A percentile compares a stretch with the other conserved stretches of the same genome.
These are phyloP conservation scores for Neofusicoccum parvum DNA, from an alignment of 2,329 filamentous ascomycete species.

Conservation along the genomic window DNA sequence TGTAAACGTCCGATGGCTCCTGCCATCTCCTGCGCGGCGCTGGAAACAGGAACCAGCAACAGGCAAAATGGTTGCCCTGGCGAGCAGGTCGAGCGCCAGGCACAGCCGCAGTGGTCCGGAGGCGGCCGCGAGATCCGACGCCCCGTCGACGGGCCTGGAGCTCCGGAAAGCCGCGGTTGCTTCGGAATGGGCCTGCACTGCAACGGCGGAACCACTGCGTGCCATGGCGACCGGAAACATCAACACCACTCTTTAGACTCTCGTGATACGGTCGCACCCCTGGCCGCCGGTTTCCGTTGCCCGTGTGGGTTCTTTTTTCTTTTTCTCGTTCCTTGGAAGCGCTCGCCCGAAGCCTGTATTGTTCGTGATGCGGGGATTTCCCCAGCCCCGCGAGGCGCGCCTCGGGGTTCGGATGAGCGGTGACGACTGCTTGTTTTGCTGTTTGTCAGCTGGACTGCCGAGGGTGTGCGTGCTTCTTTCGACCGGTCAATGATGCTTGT, in stretches of 20 bases:
- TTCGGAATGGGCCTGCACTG: neutral
- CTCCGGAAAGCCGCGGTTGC: constrained; percentile 8
- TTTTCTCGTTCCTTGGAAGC: neutral
- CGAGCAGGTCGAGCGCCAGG: neutral
- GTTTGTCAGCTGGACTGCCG: too few relatives aligned
- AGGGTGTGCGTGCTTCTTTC: neutral
- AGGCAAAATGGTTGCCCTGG: neutral
- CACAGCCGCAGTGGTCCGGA: constrained; percentile 10
- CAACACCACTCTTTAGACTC: constrained; percentile 3
- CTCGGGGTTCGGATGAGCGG: constrained; percentile 6
- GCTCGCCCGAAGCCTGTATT: neutral
- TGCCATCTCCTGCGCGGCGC: neutral
- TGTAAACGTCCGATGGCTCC: neutral
- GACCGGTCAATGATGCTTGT: constrained; percentile 8
- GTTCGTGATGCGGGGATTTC: neutral
- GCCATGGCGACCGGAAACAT: constrained; percentile 1
- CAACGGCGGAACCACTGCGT: neutral
- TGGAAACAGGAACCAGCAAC: neutral
- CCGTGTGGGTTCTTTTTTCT: neutral
- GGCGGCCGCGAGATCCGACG: neutral
- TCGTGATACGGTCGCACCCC: neutral
- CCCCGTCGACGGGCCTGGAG: neutral
- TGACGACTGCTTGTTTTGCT: too few relatives aligned
- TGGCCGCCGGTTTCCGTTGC: neutral
- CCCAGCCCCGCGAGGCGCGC: constrained; percentile 6